Conservation (phyloP, 345 rosid genomes). For the Xanthoceras sorbifolium region DNA sequence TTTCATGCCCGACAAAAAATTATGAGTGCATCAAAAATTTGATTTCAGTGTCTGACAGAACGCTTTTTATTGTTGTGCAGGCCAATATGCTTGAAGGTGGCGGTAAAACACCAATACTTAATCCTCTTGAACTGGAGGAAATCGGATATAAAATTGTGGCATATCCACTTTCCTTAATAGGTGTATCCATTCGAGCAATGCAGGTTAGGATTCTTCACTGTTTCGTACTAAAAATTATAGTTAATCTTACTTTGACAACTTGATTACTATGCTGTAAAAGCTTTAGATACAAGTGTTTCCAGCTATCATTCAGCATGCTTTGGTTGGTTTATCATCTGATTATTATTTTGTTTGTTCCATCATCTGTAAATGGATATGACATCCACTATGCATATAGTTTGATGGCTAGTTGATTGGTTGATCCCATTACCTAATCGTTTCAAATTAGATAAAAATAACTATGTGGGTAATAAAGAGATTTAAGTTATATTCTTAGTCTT, state of each 20-base stretch:
- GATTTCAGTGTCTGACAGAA: constrained; percentile 20
- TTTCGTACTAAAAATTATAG: not conserved
- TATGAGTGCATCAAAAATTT: not conserved
- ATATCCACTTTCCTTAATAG: constrained; percentile 83
- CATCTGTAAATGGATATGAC: not conserved
- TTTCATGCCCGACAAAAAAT: not conserved
- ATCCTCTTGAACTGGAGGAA: constrained; percentile 79
- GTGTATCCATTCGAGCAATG: constrained; percentile 90
- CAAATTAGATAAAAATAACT: not conserved
- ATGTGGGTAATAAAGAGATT: not conserved
- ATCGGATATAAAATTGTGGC: constrained; percentile 83
- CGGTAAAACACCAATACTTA: constrained; percentile 74
- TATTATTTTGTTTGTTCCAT: not conserved
- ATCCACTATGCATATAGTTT: not conserved
- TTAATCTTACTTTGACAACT: not conserved
- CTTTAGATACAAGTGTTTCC: not conserved
- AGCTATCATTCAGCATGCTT: not conserved
- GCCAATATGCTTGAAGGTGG: constrained; percentile 95
- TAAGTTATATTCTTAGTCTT: not conserved
- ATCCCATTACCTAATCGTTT: not conserved
- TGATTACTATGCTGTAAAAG: not conserved
- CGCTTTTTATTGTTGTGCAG: constrained; percentile 33
- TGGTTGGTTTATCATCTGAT: not conserved
- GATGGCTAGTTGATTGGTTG: not conserved
- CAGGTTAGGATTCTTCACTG: constrained; percentile 51